A percentile compares a stretch with the other conserved stretches of the same genome.
Conservation (phyloP, 371 early-diverging fungal species). For the Syncephalis fuscata region DNA sequence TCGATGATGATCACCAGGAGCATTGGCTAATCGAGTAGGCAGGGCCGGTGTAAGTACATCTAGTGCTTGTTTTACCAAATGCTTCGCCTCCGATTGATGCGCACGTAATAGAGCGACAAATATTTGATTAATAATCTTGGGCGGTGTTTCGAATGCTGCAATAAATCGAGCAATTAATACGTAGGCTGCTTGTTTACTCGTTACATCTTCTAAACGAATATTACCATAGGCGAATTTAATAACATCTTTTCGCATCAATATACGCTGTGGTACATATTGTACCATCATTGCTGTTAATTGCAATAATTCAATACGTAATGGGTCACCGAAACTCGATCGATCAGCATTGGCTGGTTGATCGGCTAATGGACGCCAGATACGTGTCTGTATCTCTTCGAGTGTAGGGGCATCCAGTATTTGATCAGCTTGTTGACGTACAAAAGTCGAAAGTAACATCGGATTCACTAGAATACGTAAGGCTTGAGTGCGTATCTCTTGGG, state of each 20-base stretch:
- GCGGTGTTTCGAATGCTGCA: slow-evolving; percentile 79
- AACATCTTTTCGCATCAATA: slow-evolving; percentile 73
- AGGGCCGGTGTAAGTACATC: slow-evolving; percentile 84
- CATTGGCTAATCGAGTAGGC: slow-evolving; percentile 52
- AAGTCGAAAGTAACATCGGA: slow-evolving; percentile 53
- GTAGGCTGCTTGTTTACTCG: slow-evolving; percentile 88
- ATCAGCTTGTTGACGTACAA: slow-evolving; percentile 21
- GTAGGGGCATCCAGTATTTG: slow-evolving; percentile 43
- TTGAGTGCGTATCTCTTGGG: slow-evolving; percentile 31
- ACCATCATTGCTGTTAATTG: slow-evolving; percentile 84
- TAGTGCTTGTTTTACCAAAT: slow-evolving; percentile 80
- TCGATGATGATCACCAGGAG: slow-evolving; percentile 16
- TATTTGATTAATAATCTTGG: slow-evolving; percentile 79
- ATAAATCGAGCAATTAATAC: slow-evolving; percentile 83
- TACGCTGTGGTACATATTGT: slow-evolving; percentile 54
- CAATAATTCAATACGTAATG: slow-evolving; percentile 70
- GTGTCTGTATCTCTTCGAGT: slow-evolving; percentile 43
- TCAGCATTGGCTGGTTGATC: slow-evolving; percentile 33
- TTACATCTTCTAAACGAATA: slow-evolving; percentile 77
- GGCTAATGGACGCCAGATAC: slow-evolving; percentile 50
- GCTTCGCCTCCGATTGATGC: slow-evolving; percentile 68
- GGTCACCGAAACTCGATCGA: slow-evolving; percentile 33
- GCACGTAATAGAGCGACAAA: slow-evolving; percentile 78
- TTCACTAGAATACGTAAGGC: slow-evolving; percentile 55
- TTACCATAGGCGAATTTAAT: slow-evolving; percentile 92